Base-by-base conservation (phyloP, 2,329 filamentous ascomycete genomes). In the Diaporthe sp. region DNA sequence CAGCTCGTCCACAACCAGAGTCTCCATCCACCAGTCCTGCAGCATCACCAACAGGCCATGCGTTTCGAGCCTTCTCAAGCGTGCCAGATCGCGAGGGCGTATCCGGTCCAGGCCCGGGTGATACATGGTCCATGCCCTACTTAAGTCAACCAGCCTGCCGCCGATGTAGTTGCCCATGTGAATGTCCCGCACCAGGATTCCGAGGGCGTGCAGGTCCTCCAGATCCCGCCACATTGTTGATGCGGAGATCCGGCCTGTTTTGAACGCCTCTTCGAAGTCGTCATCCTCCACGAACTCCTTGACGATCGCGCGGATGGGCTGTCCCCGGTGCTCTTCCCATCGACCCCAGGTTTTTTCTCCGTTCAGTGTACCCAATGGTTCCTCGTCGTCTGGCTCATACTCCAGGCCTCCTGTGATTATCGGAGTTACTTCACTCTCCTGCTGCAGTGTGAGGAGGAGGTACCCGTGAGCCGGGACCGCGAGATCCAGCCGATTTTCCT, bases 241-340 rank as follows among this genome's bases (percentile, higher is more conserved):
- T 9, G 55, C 15, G 3, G 22, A 39, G 37, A 70, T 17, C 37
- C 75, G 47, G 3, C 28, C 51, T 3, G 39, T 25, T 1, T 53
- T 34, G 61, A 72, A 65, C 8, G 34, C 20, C 37, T 44, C 39
- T 17, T 39, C 60, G 60, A 39, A 13, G 37, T 25, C 25, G 2
- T 68, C 34, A 8, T 20, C 9, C 25, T 73, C 63, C 10, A 51
- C 61, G 9, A 76, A 17, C 4, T 75, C 63, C 60, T 78, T 78
- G 53, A 76, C 76, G 42, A 77, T 77, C 9, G 73, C 76, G 5
- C 73, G 72, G 61, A 78, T 65, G 5, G 77, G 77, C 5, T 72
- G 65, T 17, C 53, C 65, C 42, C 39, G 39, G n/a, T 65, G 60
- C 39, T 65, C 37, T 13, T 65, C 60, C 13, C 25, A 28, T 37